Evolutionary conservation across 164 flowering plant species (phyloP), one percentile per base, ranked within the genome.

Genomic region (Dillenia suffruticosa): DNA sequence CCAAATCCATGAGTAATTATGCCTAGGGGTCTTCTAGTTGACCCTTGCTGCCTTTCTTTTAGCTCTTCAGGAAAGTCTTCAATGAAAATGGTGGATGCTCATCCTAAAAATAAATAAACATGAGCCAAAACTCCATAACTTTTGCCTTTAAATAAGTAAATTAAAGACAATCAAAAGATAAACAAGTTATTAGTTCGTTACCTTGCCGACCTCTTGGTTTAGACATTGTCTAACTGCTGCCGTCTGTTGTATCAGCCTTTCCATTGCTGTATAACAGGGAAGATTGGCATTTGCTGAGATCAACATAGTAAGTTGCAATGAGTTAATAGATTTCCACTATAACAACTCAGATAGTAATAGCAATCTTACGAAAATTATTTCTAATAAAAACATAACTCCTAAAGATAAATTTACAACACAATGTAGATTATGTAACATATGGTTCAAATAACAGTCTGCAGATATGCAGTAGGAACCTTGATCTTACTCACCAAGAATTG

Each of bases 231-330:
- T 81, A 46, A 85, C 94, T 44, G 82, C 84, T 8, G 92, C 78
- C 51, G 84, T 71, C 64, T 95, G 99, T 57, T 92, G 95, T 74
- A 94, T 74, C 61, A 94, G 81, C 81, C 88, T 87, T 64, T 91
- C 97, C 90, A 94, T 63, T 56, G 89, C 82, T 52, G 97, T 77
- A 74, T 87, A 76, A 59, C 87, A 81, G 26, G 97, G 97, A 51
- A 72, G 72, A 52, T 87, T 85, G 47, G 82, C 66, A 75, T 89
- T 82, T 26, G 81, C 99, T 95, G 88, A 56, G 51, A 80, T 49
- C 22, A 47, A 72, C 40, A 32, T 6, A 32, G 40, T 5, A 6
- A 32, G 7, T 32, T 32, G 40, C 40, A 5, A 32, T 32, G 40
- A 32, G 40, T 32, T 32, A 32, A 32, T 32, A 32, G 40, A 32